Evolutionary conservation across 192 early-diverging fungal species (phyloP).

Genomic region (Coemansia asiatica): DNA sequence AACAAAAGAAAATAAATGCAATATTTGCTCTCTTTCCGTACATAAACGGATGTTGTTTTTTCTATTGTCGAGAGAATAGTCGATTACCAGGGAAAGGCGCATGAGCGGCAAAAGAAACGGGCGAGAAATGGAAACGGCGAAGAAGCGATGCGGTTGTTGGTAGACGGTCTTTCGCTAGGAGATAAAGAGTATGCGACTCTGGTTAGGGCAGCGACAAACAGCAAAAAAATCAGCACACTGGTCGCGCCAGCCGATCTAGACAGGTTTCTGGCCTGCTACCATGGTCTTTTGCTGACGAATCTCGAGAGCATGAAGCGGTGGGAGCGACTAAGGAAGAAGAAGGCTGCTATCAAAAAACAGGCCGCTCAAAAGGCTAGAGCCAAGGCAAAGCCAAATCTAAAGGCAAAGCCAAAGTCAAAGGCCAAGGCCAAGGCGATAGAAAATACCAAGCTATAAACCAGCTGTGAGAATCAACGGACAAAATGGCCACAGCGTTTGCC

Average conservation of each 20-base stretch:
- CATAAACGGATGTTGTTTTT: too few relatives aligned
- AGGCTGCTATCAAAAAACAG: constrained; percentile 27
- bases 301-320: constrained; percentile 45
- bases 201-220: constrained; percentile 39
- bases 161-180: constrained; percentile 34
- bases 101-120: constrained; percentile 43
- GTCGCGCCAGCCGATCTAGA: constrained; percentile 42
- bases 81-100: constrained; percentile 36
- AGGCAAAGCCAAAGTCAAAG: constrained; percentile 11
- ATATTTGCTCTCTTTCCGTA: too few relatives aligned
- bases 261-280: constrained; percentile 42
- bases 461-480: too few relatives aligned
- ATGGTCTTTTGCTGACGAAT: constrained; percentile 34
- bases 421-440: constrained; percentile 3
- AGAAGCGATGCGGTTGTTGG: constrained; percentile 33
- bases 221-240: constrained; percentile 45
- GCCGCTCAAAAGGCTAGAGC: constrained; percentile 17
- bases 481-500: too few relatives aligned
- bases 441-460: background rate
- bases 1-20: too few relatives aligned
- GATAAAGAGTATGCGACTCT: constrained; percentile 46
- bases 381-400: constrained; percentile 20
- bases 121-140: constrained; percentile 14
- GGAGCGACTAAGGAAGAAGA: constrained; percentile 44
- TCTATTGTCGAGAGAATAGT: constrained; percentile 6